Evolutionary conservation across 257 asterid genomes (phyloP).

Genomic region (Penstemon barbatus): DNA sequence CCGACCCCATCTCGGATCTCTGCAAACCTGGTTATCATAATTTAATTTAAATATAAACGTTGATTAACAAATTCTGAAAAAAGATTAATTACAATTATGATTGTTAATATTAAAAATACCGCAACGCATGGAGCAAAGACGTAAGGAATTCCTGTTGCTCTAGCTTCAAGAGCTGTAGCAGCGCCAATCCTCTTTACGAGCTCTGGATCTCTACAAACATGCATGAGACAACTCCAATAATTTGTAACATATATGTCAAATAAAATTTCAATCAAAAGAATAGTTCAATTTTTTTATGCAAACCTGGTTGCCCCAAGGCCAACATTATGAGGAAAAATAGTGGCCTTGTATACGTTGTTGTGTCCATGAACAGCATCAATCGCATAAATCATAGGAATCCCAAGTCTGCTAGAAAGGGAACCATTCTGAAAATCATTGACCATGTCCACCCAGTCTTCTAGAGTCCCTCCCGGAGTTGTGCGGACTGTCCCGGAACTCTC

Average conservation of each 20-base stretch:
- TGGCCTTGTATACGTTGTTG: constrained; percentile 45
- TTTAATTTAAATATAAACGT: background rate
- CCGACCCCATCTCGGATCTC: constrained; percentile 73
- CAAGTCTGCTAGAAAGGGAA: constrained; percentile 43
- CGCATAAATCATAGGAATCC: constrained; percentile 52
- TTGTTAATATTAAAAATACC: constrained; percentile 19
- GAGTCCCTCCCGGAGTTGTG: no score
- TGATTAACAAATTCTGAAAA: background rate
- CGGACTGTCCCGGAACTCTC: no score
- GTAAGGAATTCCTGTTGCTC: constrained; percentile 57
- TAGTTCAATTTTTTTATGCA: background rate
- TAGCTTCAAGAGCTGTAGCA: constrained; percentile 55
- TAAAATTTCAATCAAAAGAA: no score
- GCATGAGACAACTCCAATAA: background rate
- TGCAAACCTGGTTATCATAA: constrained; percentile 34
- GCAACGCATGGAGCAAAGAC: constrained; percentile 56
- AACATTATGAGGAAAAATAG: constrained; percentile 51
- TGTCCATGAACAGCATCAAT: constrained; percentile 58
- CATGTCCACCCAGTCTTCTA: constrained; percentile 49
- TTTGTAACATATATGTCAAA: background rate
- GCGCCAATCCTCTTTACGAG: constrained; percentile 53
- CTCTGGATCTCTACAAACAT: constrained; percentile 40
- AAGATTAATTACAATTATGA: background rate
- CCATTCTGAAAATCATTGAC: constrained; percentile 45
- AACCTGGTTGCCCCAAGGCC: constrained; percentile 60